Percentiles rank a stretch among this genome's conserved stretches.
These are phyloP conservation scores for Haberlea rhodopensis DNA, from an alignment of 257 asterid genomes.

Conservation along the genomic window DNA sequence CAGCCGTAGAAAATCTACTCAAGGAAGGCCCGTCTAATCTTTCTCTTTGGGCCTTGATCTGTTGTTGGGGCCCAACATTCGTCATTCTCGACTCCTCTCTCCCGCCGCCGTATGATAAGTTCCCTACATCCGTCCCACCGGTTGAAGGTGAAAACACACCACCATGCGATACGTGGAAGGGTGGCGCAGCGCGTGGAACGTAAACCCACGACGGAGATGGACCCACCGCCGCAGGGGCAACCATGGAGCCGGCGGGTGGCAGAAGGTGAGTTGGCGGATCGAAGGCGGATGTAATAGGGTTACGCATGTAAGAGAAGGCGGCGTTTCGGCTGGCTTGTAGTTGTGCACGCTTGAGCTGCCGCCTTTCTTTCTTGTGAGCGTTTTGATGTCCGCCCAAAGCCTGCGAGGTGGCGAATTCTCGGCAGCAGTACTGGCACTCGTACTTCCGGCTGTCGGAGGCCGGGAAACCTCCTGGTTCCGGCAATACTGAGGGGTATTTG, in stretches of 20 bases:
- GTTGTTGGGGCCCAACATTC: conserved; percentile 55
- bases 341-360: conserved; percentile 87
- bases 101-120: conserved; percentile 42
- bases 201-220: conserved; percentile 66
- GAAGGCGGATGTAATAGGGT: conserved; percentile 83
- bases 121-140: conserved; percentile 46
- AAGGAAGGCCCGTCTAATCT: conserved; percentile 67
- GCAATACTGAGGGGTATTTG: conserved; percentile 38
- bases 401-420: conserved; percentile 95
- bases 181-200: conserved; percentile 67
- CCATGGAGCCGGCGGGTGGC: conserved; percentile 43
- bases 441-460: conserved; percentile 75
- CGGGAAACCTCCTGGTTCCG: conserved; percentile 47
- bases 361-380: conserved; percentile 96
- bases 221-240: conserved; percentile 27
- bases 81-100: conserved; percentile 51
- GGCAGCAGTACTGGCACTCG: conserved; percentile 94
- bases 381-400: conserved; percentile 96
- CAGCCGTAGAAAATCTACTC: conserved; percentile 48
- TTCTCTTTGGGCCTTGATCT: conserved; percentile 52
- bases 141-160: conserved; percentile 53
- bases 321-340: conserved; percentile 85
- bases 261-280: conserved; percentile 84
- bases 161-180: conserved; percentile 72
- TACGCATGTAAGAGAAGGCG: conserved; percentile 82